Conservation (phyloP, 169 alveolate species). For the Cyclospora cayetanensis region DNA sequence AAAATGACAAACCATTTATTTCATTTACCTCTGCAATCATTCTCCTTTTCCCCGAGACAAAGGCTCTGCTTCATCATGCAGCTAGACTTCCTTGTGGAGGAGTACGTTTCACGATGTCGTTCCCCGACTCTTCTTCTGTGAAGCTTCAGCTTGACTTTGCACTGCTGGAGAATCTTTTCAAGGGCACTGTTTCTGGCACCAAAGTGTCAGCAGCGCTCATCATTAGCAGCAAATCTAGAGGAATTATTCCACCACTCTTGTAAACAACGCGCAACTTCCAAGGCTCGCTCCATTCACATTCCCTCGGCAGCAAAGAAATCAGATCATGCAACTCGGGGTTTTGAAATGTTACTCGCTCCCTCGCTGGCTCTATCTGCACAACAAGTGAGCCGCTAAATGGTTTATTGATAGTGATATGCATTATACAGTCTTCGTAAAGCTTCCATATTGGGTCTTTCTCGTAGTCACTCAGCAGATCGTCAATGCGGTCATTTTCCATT, state of each 20-base stretch:
- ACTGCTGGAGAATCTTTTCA: too few relatives aligned
- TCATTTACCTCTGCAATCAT: too few relatives aligned
- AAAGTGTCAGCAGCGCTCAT: slow-evolving; percentile 34
- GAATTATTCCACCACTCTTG: slow-evolving; percentile 2
- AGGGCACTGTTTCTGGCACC: not conserved
- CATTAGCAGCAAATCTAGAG: slow-evolving; percentile 18
- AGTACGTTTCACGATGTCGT: too few relatives aligned
- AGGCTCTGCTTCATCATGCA: too few relatives aligned
- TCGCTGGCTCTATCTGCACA: slow-evolving; percentile 7
- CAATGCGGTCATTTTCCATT: not conserved
- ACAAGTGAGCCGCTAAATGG: slow-evolving; percentile 12
- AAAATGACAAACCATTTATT: too few relatives aligned
- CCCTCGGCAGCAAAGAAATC: not conserved
- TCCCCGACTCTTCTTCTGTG: too few relatives aligned
- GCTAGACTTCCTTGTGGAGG: too few relatives aligned
- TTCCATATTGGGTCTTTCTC: slow-evolving; percentile 1
- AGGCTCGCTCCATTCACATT: slow-evolving; percentile 54
- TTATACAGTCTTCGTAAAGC: slow-evolving; percentile 15
- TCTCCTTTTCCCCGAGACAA: too few relatives aligned
- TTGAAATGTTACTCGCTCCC: slow-evolving; percentile 9
- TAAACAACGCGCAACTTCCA: slow-evolving; percentile 20
- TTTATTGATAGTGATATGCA: slow-evolving; percentile 4
- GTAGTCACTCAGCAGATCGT: not conserved
- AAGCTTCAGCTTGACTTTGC: too few relatives aligned
- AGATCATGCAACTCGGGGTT: slow-evolving; percentile 36